Conservation (phyloP, 306 rosid species). For the Castanopsis chinensis region DNA sequence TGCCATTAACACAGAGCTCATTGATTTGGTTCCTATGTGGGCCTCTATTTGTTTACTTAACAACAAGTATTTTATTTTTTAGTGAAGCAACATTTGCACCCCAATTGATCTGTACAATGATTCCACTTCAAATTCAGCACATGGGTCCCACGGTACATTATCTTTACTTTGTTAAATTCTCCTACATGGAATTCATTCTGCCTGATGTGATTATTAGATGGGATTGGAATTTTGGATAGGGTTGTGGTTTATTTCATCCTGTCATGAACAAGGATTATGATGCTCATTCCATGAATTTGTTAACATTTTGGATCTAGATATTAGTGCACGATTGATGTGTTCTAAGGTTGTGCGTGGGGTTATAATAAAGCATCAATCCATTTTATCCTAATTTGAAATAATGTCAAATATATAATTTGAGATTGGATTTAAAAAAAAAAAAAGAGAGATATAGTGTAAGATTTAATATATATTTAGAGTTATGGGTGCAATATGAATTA, state of each 20-base stretch:
- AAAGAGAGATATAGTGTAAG: no score
- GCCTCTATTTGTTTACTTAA: neutral
- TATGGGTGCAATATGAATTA: no score
- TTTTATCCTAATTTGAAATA: neutral
- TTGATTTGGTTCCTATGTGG: constrained; percentile 41
- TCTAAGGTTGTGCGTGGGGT: neutral
- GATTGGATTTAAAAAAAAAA: no score
- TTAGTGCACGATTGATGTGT: neutral
- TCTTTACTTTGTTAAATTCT: constrained; percentile 13
- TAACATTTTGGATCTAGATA: neutral
- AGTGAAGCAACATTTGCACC: constrained; percentile 33
- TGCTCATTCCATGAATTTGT: no score
- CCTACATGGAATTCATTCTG: neutral
- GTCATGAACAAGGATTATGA: no score
- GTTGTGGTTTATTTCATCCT: no score
- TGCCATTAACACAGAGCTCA: constrained; percentile 53
- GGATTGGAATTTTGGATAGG: no score
- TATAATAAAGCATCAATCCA: neutral
- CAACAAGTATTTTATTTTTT: neutral
- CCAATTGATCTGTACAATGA: constrained; percentile 50
- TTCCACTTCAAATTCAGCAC: constrained; percentile 41
- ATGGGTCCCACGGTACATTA: constrained; percentile 37
- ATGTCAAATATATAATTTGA: neutral
- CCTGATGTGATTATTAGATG: neutral
- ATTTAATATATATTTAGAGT: no score